Conservation (phyloP, 2,329 filamentous ascomycete species). For the Claviceps spartinae region DNA sequence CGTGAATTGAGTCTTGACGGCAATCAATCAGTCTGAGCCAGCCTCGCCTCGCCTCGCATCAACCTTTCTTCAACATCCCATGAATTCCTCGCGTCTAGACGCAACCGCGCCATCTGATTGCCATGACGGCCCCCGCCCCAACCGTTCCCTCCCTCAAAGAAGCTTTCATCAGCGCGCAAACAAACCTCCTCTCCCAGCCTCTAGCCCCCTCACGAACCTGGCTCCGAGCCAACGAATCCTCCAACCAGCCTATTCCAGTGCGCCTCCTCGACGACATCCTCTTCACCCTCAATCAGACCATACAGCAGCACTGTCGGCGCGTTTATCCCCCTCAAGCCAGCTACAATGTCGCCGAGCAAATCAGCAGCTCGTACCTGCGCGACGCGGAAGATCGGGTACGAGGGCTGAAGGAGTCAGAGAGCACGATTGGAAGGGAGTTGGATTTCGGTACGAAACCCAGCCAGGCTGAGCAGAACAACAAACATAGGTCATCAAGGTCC, state of each 20-base stretch:
- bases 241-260: conserved; percentile 28
- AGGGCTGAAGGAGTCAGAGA: conserved; percentile 21
- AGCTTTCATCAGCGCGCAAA: conserved; percentile 48
- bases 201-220: conserved; percentile 42
- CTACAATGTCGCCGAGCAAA: conserved; percentile 59
- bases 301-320: conserved; percentile 51
- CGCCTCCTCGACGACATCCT: conserved; percentile 43
- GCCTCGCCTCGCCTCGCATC: too few species aligned
- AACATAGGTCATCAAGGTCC: too few species aligned
- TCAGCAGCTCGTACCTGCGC: conserved; percentile 49
- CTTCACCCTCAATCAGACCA: conserved; percentile 43
- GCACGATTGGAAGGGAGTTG: conserved; percentile 23
- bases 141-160: conserved; percentile 51
- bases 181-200: conserved; percentile 46
- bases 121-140: conserved; percentile 19
- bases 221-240: conserved; percentile 31
- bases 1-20: too few species aligned
- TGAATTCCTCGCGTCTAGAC: too few species aligned
- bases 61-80: too few species aligned
- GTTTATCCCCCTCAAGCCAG: conserved; percentile 57
- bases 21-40: too few species aligned
- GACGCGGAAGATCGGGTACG: conserved; percentile 27
- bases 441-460: conserved; percentile 27
- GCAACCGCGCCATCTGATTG: not conserved
- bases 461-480: too few species aligned